Conservation (phyloP, 805 yeast genomes). For the Spathaspora boniae region DNA sequence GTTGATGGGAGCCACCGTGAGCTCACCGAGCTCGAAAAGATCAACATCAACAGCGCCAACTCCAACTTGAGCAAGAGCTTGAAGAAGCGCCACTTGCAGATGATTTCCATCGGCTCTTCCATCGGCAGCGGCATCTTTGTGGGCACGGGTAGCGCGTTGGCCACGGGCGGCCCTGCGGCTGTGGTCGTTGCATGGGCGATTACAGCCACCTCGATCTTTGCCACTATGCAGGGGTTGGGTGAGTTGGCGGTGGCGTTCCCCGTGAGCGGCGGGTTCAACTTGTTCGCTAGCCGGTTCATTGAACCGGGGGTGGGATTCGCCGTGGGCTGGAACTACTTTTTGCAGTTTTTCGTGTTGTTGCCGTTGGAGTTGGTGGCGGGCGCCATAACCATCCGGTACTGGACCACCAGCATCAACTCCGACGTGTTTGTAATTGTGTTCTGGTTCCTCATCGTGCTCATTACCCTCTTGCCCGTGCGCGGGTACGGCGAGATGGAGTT, state of each 20-base stretch:
- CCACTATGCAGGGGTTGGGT: slow-evolving; percentile 59
- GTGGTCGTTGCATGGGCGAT: slow-evolving; percentile 54
- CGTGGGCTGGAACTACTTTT: slow-evolving; percentile 29
- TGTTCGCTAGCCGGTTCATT: slow-evolving; percentile 58
- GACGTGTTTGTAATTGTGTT: slow-evolving; percentile 59
- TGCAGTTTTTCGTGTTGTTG: slow-evolving; percentile 36
- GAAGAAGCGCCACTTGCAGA: slow-evolving; percentile 58
- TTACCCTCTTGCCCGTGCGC: slow-evolving; percentile 51
- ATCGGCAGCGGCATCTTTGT: slow-evolving; percentile 69
- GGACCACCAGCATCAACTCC: slow-evolving; percentile 50
- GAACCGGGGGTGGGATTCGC: slow-evolving; percentile 60
- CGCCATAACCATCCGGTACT: slow-evolving; percentile 51
- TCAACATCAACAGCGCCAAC: slow-evolving; percentile 35
- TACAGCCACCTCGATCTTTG: slow-evolving; percentile 53
- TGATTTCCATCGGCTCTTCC: slow-evolving; percentile 67
- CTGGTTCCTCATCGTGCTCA: slow-evolving; percentile 41
- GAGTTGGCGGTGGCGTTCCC: slow-evolving; percentile 62
- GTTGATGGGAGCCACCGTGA: slow-evolving; percentile 17
- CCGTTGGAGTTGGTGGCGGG: slow-evolving; percentile 59
- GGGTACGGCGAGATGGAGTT: slow-evolving; percentile 60
- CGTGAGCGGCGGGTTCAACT: slow-evolving; percentile 60
- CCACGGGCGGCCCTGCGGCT: slow-evolving; percentile 63
- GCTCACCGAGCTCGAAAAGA: slow-evolving; percentile 26
- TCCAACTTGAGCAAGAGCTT: slow-evolving; percentile 56
- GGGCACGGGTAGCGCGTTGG: slow-evolving; percentile 58